Conservation (phyloP, 129 eudicot species). For the Erigeron canadensis region DNA sequence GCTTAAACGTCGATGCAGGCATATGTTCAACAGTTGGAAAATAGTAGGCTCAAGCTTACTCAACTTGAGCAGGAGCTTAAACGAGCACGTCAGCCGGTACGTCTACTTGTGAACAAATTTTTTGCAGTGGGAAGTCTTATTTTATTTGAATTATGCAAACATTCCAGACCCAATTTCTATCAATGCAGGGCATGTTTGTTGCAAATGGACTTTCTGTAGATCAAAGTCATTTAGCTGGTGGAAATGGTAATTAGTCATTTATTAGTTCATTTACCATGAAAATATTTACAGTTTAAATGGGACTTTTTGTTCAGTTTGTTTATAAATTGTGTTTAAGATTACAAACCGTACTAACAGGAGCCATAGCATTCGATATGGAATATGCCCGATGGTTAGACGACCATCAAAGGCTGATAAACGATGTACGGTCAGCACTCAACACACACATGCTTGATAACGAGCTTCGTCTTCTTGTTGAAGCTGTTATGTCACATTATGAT, state of each 20-base stretch:
- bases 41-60: slow-evolving; percentile 68
- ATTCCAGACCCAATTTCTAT: neutral
- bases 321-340: neutral
- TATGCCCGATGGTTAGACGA: slow-evolving; percentile 89
- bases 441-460: slow-evolving; percentile 63
- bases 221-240: slow-evolving; percentile 39
- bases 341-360: slow-evolving; percentile 47
- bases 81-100: slow-evolving; percentile 83
- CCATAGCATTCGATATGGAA: slow-evolving; percentile 78
- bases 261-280: neutral
- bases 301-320: neutral
- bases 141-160: neutral
- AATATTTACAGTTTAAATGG: neutral
- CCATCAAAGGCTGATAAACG: slow-evolving; percentile 82
- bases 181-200: slow-evolving; percentile 50
- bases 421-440: slow-evolving; percentile 69
- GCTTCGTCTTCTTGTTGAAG: slow-evolving; percentile 72
- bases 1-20: slow-evolving; percentile 47
- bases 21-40: slow-evolving; percentile 96
- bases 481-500: slow-evolving; percentile 79
- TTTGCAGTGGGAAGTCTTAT: neutral
- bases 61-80: slow-evolving; percentile 85
- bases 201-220: slow-evolving; percentile 54
- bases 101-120: neutral
- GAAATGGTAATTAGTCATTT: slow-evolving; percentile 44